Evolutionary conservation across 179 eudicot genomes (phyloP).

Genomic region (Spinacia oleracea): DNA sequence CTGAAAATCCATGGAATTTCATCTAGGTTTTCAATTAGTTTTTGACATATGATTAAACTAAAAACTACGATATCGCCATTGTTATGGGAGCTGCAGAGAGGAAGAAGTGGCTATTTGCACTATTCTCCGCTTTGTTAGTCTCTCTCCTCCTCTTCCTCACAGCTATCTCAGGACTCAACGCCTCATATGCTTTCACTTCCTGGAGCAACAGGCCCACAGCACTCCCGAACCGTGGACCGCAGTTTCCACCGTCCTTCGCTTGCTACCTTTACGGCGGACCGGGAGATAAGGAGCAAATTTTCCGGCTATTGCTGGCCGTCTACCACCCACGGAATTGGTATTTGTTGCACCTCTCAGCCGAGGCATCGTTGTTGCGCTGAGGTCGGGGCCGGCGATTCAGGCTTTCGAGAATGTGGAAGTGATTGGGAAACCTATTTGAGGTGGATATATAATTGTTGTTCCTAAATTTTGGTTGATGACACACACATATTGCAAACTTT

Average conservation of each 20-base stretch:
- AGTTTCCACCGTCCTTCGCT: constrained; percentile 75
- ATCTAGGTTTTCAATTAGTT: too few species aligned
- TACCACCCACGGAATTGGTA: constrained; percentile 92
- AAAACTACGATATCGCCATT: not conserved
- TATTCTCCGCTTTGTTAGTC: constrained; percentile 65
- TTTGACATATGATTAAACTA: not conserved
- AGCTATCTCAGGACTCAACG: constrained; percentile 52
- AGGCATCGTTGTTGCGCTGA: constrained; percentile 59
- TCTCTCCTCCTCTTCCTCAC: constrained; percentile 69
- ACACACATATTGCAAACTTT: too few species aligned
- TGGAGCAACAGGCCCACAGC: constrained; percentile 31
- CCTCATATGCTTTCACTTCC: constrained; percentile 44
- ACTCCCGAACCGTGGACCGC: constrained; percentile 48
- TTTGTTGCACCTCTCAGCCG: constrained; percentile 67
- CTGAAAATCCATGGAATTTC: not conserved
- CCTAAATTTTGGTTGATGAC: too few species aligned
- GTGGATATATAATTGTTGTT: too few species aligned
- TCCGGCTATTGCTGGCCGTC: constrained; percentile 66
- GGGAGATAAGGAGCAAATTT: constrained; percentile 60
- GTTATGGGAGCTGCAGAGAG: constrained; percentile 64
- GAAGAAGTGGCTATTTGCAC: constrained; percentile 78
- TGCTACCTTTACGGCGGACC: constrained; percentile 71
- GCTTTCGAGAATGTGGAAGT: constrained; percentile 86
- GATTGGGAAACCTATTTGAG: constrained; percentile 76
- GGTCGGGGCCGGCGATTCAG: constrained; percentile 54